Evolutionary conservation across 208 protist species (phyloP), one percentile per base, ranked within the genome.

Genomic region (Wallacemonas sp.): DNA sequence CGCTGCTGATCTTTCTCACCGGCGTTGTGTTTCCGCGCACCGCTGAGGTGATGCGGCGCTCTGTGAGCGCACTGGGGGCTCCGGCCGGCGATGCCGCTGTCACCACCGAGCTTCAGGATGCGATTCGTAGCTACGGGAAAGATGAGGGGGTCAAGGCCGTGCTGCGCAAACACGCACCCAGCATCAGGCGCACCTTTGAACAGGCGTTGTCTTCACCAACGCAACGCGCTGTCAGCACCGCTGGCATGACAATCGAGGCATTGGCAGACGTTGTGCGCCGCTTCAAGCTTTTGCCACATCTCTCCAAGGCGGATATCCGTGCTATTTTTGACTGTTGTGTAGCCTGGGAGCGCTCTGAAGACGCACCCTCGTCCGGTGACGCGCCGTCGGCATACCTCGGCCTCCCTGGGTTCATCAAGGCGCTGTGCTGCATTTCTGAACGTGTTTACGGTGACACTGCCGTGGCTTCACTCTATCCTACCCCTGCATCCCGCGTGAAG

Each of bases 341-440:
- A 15, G 54, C 53, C 1, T 5, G 57, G 57, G 73, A 68, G 41
- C 67, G 38, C 22, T 45, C 45, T 42, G 38, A 22, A 0, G 38
- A 41, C 3, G 52, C 42, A 41, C 32, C n/a, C 22, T 26, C 26
- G 1, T 34, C 3, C 2, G 24, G 8, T 21, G 65, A 71, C 4
- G 34, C 46, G n/a, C 33, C 45, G 55, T 42, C 66, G n/a, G 66
- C 59, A 46, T 72, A 48, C 62, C 71, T 84, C 30, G 63, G 66
- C 30, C 62, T 71, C 32, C 44, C 55, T 6, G 67, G 60, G 34
- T 89, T 79, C 50, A 17, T 77, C 4, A 61, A 69, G 27, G 72
- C 79, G 2, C 55, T 91, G 24, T 81, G 72, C 66, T 75, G 82
- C 46, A 54, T 91, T 17, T 79, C 81, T 0, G 81, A 91, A 39